phyloP scores from a whole-genome alignment of 257 asterid species.

The Cinchona pubescens region DNA sequence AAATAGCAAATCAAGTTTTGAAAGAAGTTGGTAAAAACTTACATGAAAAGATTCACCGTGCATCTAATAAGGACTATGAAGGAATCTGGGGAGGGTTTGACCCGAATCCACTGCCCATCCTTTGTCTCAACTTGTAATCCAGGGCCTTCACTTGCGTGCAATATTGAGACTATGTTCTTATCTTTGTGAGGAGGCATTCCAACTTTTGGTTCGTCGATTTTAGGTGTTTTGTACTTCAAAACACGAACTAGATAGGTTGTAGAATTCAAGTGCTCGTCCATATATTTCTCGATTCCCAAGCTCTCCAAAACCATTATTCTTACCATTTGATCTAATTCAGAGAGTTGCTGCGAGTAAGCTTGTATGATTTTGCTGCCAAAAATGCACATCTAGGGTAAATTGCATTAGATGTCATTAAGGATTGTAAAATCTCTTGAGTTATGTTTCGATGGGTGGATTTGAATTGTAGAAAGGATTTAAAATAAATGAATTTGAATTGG shows the following conservation, averaged over 20 bases:
- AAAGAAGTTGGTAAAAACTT: not conserved
- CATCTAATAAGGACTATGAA: not conserved
- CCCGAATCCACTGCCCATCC: slow-evolving; percentile 5
- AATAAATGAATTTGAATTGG: too few species aligned
- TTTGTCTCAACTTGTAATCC: slow-evolving; percentile 9
- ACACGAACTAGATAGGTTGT: not conserved
- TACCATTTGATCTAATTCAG: slow-evolving; percentile 14
- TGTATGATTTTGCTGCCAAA: not conserved
- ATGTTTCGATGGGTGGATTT: too few species aligned
- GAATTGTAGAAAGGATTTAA: too few species aligned
- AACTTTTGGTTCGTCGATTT: not conserved
- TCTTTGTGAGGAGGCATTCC: not conserved
- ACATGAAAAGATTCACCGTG: slow-evolving; percentile 1
- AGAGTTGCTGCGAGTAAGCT: not conserved
- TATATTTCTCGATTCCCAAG: not conserved
- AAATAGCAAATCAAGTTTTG: too few species aligned
- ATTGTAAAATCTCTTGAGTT: too few species aligned
- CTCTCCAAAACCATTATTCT: slow-evolving; percentile 18
- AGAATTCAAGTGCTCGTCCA: slow-evolving; percentile 3
- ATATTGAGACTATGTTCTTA: not conserved
- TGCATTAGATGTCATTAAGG: not conserved
- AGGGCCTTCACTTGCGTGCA: slow-evolving; percentile 10
- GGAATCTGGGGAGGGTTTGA: not conserved
- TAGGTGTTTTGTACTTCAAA: not conserved
- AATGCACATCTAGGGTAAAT: not conserved